phyloP scores from a whole-genome alignment of 164 flowering plant species.

The Aristolochia contorta region DNA sequence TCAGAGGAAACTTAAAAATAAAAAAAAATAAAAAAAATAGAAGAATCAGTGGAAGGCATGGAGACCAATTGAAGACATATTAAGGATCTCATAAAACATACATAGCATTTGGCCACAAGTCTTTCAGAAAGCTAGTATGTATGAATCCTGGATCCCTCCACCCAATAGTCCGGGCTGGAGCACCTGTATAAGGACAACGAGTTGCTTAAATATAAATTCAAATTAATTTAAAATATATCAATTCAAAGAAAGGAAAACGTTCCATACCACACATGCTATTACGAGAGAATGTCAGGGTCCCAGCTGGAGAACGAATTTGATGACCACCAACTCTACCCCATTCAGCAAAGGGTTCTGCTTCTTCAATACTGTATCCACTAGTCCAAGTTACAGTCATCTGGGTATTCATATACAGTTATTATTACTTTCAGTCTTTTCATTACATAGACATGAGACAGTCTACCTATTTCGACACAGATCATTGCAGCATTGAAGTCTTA shows the following conservation, averaged over 20 bases:
- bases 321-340: slow-evolving; percentile 32
- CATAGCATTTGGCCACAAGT: slow-evolving; percentile 71
- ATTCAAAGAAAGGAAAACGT: not conserved
- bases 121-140: slow-evolving; percentile 75
- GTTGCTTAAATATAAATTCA: not conserved
- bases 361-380: slow-evolving; percentile 39
- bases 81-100: slow-evolving; percentile 11
- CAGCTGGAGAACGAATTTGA: slow-evolving; percentile 31
- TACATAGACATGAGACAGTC: too few relatives aligned
- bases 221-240: not conserved
- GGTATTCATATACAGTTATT: slow-evolving; percentile 1
- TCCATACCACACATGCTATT: slow-evolving; percentile 54
- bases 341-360: slow-evolving; percentile 44
- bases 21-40: too few relatives aligned
- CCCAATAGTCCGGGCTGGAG: slow-evolving; percentile 92
- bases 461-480: too few relatives aligned
- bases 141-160: slow-evolving; percentile 98
- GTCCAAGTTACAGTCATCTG: slow-evolving; percentile 63
- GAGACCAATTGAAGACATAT: too few relatives aligned
- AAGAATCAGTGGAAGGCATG: too few relatives aligned
- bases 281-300: slow-evolving; percentile 34
- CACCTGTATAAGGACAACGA: slow-evolving; percentile 32
- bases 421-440: not conserved
- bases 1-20: too few relatives aligned
- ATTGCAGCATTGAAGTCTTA: not conserved